A percentile compares a stretch with the other conserved stretches of the same genome.
phyloP scores from a whole-genome alignment of 306 rosid species.

The Acmispon strigosus region DNA sequence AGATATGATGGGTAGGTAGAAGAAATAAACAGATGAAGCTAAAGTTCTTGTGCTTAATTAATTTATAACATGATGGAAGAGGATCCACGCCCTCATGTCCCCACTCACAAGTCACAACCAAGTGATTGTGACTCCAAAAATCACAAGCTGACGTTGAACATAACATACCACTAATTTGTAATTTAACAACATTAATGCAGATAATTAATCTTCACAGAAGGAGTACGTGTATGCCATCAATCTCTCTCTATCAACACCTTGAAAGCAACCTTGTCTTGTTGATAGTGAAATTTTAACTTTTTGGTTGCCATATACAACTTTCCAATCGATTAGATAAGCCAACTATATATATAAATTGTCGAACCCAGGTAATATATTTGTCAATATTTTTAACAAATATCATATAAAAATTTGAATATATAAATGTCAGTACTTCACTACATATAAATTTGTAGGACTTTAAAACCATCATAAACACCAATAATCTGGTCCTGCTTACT shows the following conservation, averaged over 20 bases:
- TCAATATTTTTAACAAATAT: too few species aligned
- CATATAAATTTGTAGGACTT: too few species aligned
- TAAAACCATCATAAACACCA: background rate
- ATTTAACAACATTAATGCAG: background rate
- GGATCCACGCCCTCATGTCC: background rate
- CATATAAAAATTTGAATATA: too few species aligned
- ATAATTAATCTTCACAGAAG: background rate
- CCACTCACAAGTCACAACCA: conserved; percentile 39
- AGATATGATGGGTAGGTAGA: conserved; percentile 22
- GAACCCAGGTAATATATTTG: too few species aligned
- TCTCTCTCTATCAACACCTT: background rate
- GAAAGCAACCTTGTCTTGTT: background rate
- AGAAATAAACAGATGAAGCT: background rate
- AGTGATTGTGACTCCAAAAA: conserved; percentile 38
- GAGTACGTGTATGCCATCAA: background rate
- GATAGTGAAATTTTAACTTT: background rate
- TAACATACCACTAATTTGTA: background rate
- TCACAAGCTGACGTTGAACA: conserved; percentile 5
- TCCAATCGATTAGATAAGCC: background rate
- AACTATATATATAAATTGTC: background rate
- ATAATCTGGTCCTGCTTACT: too few species aligned
- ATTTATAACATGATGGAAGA: background rate
- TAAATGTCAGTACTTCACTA: too few species aligned
- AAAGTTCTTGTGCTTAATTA: conserved; percentile 3
- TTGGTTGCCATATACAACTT: background rate